Evolutionary conservation across 169 alveolate species (phyloP), one percentile per base, ranked within the genome.

Genomic region (Plasmodium coatneyi): DNA sequence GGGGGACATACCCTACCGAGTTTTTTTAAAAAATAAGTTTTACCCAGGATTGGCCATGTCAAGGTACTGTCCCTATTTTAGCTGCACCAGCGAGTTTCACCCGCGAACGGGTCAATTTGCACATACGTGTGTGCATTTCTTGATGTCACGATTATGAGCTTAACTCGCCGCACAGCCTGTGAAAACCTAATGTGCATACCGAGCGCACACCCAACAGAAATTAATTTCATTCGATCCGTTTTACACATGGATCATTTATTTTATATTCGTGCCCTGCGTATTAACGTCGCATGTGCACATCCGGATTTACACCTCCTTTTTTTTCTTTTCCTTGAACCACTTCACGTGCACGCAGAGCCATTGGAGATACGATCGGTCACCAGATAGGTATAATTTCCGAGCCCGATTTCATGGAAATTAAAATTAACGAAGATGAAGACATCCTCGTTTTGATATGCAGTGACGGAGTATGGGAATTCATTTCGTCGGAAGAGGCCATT

Each of bases 21-120:
- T 98, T 34, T 98, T 96, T 93, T 84, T 96, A 70, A 96, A 96
- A 83, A 95, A 96, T 60, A 94, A 93, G 80, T 84, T 95, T 82
- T 95, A 95, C 83, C 98, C 98, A 28, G 99, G 99, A 28, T 95
- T 98, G 82, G 98, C 99, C 14, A 96, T 98, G 98, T 95, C 97
- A 25, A 49, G 96, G 96, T 95, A 80, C 5, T 43, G 22, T 30
- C 7, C 46, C 70, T 7, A 12, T 76, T 22, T 43, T 76, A 1
- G 28, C 60, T 49, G 10, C 19, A n/a, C 28, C 30, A 19, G 34
- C 2, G 28, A n/a, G n/a, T n/a, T 19, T 60, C 16, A 28, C 34
- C 36, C 34, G 16, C 39, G 14, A 22, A 22, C 12, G 41, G 30
- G 22, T 25, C 30, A 66, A 66, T 66, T 66, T 66, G 41, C 14